Evolutionary conservation across 2,329 filamentous ascomycete genomes (phyloP).

Genomic region (Zymoseptoria ardabiliae): DNA sequence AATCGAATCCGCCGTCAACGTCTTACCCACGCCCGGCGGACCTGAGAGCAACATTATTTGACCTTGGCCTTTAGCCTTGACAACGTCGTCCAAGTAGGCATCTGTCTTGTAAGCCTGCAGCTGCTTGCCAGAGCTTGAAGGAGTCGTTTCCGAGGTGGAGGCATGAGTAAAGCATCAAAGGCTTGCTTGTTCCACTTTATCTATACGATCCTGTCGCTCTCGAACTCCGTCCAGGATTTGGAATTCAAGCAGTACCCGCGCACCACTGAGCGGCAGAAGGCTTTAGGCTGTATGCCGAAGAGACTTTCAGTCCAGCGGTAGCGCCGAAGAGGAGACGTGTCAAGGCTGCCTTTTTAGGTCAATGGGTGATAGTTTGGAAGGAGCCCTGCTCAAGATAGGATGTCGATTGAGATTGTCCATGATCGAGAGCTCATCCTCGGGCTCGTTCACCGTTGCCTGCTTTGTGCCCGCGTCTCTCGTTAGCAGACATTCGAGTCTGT

Average conservation of each 20-base stretch:
- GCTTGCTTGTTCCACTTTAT: slow-evolving; percentile 15
- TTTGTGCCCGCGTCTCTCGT: slow-evolving; percentile 7
- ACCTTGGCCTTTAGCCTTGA: slow-evolving; percentile 47
- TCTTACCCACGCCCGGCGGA: slow-evolving; percentile 25
- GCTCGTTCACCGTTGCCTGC: not conserved
- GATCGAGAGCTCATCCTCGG: slow-evolving; percentile 1
- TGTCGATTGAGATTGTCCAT: slow-evolving; percentile 6
- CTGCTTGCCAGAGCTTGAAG: slow-evolving; percentile 12
- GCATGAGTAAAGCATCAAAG: slow-evolving; percentile 13
- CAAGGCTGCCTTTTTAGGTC: not conserved
- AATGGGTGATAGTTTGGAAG: not conserved
- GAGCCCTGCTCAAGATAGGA: slow-evolving; percentile 3
- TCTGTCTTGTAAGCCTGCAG: slow-evolving; percentile 10
- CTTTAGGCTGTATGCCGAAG: slow-evolving; percentile 8
- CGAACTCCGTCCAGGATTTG: slow-evolving; percentile 17
- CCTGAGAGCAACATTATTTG: slow-evolving; percentile 46
- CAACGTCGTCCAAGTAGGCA: slow-evolving; percentile 39
- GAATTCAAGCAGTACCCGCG: slow-evolving; percentile 11
- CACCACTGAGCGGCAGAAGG: slow-evolving; percentile 11
- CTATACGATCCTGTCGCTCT: slow-evolving; percentile 7
- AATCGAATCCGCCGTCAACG: slow-evolving; percentile 13
- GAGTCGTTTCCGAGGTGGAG: slow-evolving; percentile 13
- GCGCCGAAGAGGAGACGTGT: slow-evolving; percentile 1
- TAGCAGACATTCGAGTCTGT: slow-evolving; percentile 10
- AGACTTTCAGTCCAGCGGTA: slow-evolving; percentile 12